Base-by-base conservation (phyloP, 1,284 basidiomycete genomes). In the Ceratobasidium theobromae region DNA sequence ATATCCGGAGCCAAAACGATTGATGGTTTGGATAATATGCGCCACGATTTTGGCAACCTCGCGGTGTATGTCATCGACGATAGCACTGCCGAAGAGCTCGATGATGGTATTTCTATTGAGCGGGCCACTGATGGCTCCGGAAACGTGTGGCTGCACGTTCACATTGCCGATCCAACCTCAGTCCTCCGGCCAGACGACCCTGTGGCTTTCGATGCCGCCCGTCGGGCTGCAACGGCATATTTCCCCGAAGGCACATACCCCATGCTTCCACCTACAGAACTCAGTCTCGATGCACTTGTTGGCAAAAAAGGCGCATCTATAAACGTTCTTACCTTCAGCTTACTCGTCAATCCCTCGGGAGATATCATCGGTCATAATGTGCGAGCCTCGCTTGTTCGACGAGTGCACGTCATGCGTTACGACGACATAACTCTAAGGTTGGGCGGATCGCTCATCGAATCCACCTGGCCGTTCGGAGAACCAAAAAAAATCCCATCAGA, bases 31-130 rank as follows among this genome's bases (percentile, higher is more conserved):
- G 87, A 87, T 30, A 76, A 81, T 23, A 75, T 93, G 1, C 87
- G 95, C 3, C 86, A 92, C 72, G 96, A 98, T 76, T 98, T 94
- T 75, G 91, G 90, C 11, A 72, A 86, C 68, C 76, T 90, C 65
- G 86, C 86, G 0, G 93, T 95, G 0, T 98, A 89, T 75, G 90
- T 98, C 18, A 89, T 99, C 65, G 97, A 99, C 74, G 92, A 95
- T 71, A 73, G 80, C 0, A 75, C 73, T 4, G 95, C 97, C 0
- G 78, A 89, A 71, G 97, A 99, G 75, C 82, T 99, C 28, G 97
- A 99, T 73, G 97, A 99, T 75, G 97, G 94, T 1, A 74, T 99
- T 35, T 96, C 95, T 0, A 74, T 98, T 52, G 91, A 95, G 70
- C 71, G 77, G 1, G 79, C 86, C 21, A 76, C 80, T 8, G 77